Percentiles rank a stretch among this genome's conserved stretches.
Evolutionary conservation across 805 yeast genomes (phyloP).

Genomic region (Candida taoyuanica): DNA sequence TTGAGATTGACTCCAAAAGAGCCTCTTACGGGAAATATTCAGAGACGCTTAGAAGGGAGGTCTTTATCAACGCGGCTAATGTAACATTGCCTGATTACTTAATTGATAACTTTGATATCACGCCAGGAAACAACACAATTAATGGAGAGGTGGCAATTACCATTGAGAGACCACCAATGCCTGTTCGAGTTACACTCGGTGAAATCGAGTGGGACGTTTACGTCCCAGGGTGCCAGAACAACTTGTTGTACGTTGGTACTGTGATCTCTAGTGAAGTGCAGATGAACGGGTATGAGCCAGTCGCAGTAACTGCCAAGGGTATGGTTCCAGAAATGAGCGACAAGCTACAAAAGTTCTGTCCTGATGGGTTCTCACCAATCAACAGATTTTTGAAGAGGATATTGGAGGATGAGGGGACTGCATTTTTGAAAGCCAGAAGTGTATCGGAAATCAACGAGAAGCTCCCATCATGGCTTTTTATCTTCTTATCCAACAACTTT

Average conservation of each 20-base stretch:
- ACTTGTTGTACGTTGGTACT: slow-evolving; percentile 10
- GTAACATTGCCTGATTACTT: background rate
- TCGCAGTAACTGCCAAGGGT: background rate
- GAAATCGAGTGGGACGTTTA: slow-evolving; percentile 21
- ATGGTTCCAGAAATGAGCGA: slow-evolving; percentile 8
- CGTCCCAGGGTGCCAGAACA: slow-evolving; percentile 16
- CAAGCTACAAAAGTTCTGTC: slow-evolving; percentile 10
- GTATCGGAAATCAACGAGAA: slow-evolving; percentile 10
- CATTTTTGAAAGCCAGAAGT: slow-evolving; percentile 11
- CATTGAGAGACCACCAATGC: background rate
- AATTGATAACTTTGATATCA: background rate
- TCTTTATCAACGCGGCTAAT: background rate
- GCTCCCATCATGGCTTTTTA: slow-evolving; percentile 17
- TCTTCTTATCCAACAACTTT: slow-evolving; percentile 11
- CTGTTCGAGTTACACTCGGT: slow-evolving; percentile 1
- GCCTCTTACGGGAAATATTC: no score
- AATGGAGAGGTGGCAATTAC: background rate
- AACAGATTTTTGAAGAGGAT: slow-evolving; percentile 11
- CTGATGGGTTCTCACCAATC: slow-evolving; percentile 21
- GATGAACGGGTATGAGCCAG: background rate
- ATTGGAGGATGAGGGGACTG: slow-evolving; percentile 3
- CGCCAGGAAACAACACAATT: slow-evolving; percentile 1
- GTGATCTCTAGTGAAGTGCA: slow-evolving; percentile 2
- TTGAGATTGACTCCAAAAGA: slow-evolving; percentile 3
- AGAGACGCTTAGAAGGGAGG: background rate